Conservation (phyloP, 371 early-diverging fungal species). For the Syncephalis fuscata region DNA sequence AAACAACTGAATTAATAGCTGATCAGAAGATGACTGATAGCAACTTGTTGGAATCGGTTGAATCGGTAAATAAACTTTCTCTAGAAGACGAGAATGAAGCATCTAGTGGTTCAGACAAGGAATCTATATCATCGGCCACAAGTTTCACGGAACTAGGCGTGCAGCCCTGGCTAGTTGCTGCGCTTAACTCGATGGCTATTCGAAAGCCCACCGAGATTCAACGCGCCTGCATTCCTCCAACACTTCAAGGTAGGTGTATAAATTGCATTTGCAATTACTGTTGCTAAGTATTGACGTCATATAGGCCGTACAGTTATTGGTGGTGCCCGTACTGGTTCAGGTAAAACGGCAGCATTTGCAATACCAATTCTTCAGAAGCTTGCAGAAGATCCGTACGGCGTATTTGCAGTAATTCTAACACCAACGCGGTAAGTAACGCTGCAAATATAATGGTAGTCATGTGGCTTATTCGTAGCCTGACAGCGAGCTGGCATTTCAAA, state of each 20-base stretch:
- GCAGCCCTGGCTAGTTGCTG: constrained; percentile 61
- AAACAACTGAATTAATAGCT: too few species aligned
- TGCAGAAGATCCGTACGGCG: constrained; percentile 83
- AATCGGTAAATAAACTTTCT: too few species aligned
- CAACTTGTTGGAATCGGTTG: too few species aligned
- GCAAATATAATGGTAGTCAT: background rate
- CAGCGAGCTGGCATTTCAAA: constrained; percentile 92
- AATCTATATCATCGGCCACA: background rate
- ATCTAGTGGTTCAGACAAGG: background rate
- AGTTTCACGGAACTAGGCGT: constrained; percentile 51
- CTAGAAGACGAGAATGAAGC: too few species aligned
- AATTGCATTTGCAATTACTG: background rate
- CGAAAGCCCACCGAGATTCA: constrained; percentile 91
- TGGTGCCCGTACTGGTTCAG: constrained; percentile 96
- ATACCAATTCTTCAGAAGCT: constrained; percentile 92
- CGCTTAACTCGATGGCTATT: constrained; percentile 66
- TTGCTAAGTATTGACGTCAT: constrained; percentile 1
- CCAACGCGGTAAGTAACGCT: constrained; percentile 64
- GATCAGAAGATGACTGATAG: too few species aligned
- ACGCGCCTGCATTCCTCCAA: constrained; percentile 58
- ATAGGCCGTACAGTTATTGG: constrained; percentile 82
- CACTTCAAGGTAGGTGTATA: constrained; percentile 28
- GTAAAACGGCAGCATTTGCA: constrained; percentile 99
- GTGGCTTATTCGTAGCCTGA: background rate
- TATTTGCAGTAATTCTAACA: constrained; percentile 88